phyloP scores from a whole-genome alignment of 257 asterid genomes.

The Solanum neorickii region DNA sequence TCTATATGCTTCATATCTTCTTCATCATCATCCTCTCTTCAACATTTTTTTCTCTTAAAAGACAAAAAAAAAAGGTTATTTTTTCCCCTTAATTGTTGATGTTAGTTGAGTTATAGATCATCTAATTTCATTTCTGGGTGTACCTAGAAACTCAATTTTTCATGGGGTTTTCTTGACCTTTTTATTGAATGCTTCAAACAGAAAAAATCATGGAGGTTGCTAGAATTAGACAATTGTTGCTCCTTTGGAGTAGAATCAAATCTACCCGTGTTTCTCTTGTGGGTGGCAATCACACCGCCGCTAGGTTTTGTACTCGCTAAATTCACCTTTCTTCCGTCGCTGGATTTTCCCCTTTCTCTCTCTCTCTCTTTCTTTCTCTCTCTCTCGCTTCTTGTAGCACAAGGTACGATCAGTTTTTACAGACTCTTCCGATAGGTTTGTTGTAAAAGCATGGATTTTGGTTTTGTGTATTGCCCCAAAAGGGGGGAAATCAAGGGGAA shows the following conservation, averaged over 20 bases:
- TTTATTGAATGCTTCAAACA: not conserved
- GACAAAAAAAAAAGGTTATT: not conserved
- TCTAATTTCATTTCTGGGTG: not conserved
- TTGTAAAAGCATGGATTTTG: constrained; percentile 19
- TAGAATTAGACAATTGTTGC: constrained; percentile 45
- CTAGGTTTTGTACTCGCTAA: constrained; percentile 81
- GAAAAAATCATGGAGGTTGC: constrained; percentile 47
- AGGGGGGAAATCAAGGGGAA: constrained; percentile 1
- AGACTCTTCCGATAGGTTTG: not conserved
- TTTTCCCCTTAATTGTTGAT: not conserved
- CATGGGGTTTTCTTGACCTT: not conserved
- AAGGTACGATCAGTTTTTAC: not conserved
- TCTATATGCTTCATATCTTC: not conserved
- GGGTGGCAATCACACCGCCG: constrained; percentile 86
- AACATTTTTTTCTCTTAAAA: not conserved
- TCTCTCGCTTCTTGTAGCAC: constrained; percentile 12
- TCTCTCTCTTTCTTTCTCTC: not conserved
- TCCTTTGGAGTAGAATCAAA: constrained; percentile 37
- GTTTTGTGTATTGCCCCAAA: constrained; percentile 7
- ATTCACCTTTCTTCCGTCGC: not conserved
- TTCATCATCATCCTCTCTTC: not conserved
- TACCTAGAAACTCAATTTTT: not conserved
- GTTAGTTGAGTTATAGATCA: constrained; percentile 9
- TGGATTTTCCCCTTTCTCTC: not conserved
- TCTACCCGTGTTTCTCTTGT: constrained; percentile 48